Conservation (phyloP, 192 early-diverging fungal species). For the Geranomyces variabilis region DNA sequence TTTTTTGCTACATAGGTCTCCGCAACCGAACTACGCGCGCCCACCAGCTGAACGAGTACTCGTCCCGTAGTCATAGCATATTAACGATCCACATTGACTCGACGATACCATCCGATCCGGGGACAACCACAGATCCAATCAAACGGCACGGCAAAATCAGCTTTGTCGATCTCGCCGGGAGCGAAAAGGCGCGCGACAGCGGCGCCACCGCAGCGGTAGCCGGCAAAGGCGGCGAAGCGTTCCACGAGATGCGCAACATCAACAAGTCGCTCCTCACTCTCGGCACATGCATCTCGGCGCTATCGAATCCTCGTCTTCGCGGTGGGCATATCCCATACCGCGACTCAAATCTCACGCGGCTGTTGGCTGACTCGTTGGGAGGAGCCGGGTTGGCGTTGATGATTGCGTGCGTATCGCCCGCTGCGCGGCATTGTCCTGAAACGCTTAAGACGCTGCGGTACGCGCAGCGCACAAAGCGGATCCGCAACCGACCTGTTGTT, state of each 20-base stretch:
- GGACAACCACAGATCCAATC: conserved; percentile 8
- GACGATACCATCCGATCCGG: conserved; percentile 14
- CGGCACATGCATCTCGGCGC: conserved; percentile 56
- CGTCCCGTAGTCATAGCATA: conserved; percentile 55
- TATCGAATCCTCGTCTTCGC: conserved; percentile 47
- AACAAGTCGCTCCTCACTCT: conserved; percentile 62
- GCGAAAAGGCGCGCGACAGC: conserved; percentile 59
- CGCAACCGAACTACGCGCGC: conserved; percentile 58
- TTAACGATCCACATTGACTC: conserved; percentile 57
- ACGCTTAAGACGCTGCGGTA: conserved; percentile 64
- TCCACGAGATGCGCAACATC: conserved; percentile 57
- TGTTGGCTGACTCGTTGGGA: conserved; percentile 59
- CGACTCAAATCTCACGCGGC: conserved; percentile 62
- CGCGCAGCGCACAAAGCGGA: conserved; percentile 48
- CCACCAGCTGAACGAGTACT: conserved; percentile 60
- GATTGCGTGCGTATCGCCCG: conserved; percentile 58
- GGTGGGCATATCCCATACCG: conserved; percentile 62
- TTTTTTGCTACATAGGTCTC: conserved; percentile 31
- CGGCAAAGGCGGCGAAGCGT: conserved; percentile 37
- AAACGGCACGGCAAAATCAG: conserved; percentile 52
- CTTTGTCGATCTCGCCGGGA: conserved; percentile 66
- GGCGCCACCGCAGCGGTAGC: conserved; percentile 34
- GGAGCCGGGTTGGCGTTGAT: conserved; percentile 61
- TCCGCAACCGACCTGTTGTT: conserved; percentile 50
- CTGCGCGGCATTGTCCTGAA: conserved; percentile 37